These are phyloP conservation scores for Colletotrichum musicola DNA, from an alignment of 2,329 filamentous ascomycete genomes.

Conservation along the genomic window DNA sequence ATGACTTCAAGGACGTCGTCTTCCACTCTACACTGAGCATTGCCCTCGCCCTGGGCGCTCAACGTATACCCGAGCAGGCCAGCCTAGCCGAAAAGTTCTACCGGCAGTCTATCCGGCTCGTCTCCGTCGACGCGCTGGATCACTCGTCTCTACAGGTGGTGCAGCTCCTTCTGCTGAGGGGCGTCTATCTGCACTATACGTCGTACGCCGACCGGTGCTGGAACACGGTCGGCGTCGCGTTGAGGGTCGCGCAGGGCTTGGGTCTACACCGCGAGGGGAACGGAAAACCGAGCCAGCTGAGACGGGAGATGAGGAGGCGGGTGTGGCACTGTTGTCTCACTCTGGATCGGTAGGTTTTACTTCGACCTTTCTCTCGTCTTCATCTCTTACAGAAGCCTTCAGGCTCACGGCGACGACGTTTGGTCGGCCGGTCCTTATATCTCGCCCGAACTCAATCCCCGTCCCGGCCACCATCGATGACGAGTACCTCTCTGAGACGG, in stretches of 20 bases:
- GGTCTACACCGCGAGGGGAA: slow-evolving; percentile 43
- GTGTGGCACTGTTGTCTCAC: slow-evolving; percentile 48
- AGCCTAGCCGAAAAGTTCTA: slow-evolving; percentile 45
- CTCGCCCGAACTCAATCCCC: slow-evolving; percentile 33
- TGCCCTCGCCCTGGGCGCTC: slow-evolving; percentile 46
- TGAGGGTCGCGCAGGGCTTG: slow-evolving; percentile 46
- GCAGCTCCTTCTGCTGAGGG: slow-evolving; percentile 47
- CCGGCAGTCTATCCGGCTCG: slow-evolving; percentile 42
- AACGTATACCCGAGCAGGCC: slow-evolving; percentile 39
- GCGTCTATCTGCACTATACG: slow-evolving; percentile 47
- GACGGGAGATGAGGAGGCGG: slow-evolving; percentile 46
- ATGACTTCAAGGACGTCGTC: slow-evolving; percentile 28
- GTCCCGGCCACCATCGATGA: slow-evolving; percentile 46
- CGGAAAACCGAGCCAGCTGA: slow-evolving; percentile 39
- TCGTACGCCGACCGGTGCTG: slow-evolving; percentile 47
- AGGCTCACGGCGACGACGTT: slow-evolving; percentile 46
- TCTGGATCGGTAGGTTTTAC: slow-evolving; percentile 44
- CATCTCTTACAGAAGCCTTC: background rate
- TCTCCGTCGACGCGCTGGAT: slow-evolving; percentile 46
- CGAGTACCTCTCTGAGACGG: slow-evolving; percentile 42
- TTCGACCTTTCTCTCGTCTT: too few relatives aligned
- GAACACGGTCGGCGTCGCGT: slow-evolving; percentile 46
- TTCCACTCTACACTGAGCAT: slow-evolving; percentile 47
- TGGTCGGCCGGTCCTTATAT: slow-evolving; percentile 43
- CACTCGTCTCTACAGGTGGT: slow-evolving; percentile 43